Evolutionary conservation across 129 eudicot genomes (phyloP).

Genomic region (Chrysanthemum lavandulifolium): DNA sequence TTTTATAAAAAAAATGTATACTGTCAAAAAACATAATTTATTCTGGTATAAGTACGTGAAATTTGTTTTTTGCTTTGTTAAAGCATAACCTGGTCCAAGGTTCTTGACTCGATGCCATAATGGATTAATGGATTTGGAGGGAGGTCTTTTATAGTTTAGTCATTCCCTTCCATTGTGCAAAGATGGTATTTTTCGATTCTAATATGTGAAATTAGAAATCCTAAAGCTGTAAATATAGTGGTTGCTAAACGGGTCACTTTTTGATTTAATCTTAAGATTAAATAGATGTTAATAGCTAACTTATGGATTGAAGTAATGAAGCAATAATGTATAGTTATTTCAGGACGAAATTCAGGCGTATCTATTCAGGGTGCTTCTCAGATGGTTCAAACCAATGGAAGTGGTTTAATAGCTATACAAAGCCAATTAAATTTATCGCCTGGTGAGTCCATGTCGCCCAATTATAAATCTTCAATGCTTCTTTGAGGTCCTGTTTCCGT

Average conservation of each 20-base stretch:
- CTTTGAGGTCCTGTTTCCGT: slow-evolving; percentile 20
- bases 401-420: slow-evolving; percentile 24
- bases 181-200: slow-evolving; percentile 15
- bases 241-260: no score
- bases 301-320: neutral
- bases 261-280: neutral
- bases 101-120: neutral
- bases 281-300: neutral
- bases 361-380: slow-evolving; percentile 34
- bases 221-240: neutral
- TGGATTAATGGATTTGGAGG: neutral
- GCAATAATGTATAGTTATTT: slow-evolving; percentile 11
- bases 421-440: slow-evolving; percentile 26
- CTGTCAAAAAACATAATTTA: neutral
- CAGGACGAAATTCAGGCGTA: slow-evolving; percentile 55
- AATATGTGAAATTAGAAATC: no score
- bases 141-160: no score
- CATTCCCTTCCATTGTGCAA: slow-evolving; percentile 2
- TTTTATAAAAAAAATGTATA: neutral
- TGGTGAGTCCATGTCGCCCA: slow-evolving; percentile 21
- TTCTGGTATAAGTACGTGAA: neutral
- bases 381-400: slow-evolving; percentile 28
- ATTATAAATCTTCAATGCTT: slow-evolving; percentile 35
- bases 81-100: neutral
- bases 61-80: no score